Evolutionary conservation across 2,329 filamentous ascomycete genomes (phyloP), one percentile per base, ranked within the genome.

Genomic region (Aspergillus terreus): DNA sequence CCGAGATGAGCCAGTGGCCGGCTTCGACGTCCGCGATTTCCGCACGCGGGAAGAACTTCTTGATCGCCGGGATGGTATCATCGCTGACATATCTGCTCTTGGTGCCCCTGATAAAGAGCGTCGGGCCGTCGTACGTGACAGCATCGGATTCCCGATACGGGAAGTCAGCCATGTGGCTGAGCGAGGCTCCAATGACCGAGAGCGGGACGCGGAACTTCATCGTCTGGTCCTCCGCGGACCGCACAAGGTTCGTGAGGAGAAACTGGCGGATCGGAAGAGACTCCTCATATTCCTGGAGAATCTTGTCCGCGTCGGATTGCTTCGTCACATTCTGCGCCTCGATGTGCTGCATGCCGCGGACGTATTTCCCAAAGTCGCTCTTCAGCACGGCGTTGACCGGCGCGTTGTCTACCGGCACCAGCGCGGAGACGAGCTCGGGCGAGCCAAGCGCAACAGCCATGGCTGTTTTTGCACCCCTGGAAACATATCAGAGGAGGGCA

Each of bases 371-470:
- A 67, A 97, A 97, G 64, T 87, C 83, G 56, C 81, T 83, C 56
- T 82, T 81, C 3, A 97, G 78, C 0, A 82, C 80, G 12, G 87
- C 88, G 67, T 95, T 90, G 7, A 95, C 80, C 2, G 92, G 92
- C 4, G 92, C 90, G 67, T 97, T 97, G 75, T 97, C 92, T 11
- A 97, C 91, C 1, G 90, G 81, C 25, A 96, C 81, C 47, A 97
- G 76, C 61, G 86, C 83, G 14, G 80, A 77, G 52, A 96, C 79
- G 2, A 84, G 74, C 5, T 82, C 75, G 0, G 90, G 89, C 1
- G 83, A 79, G 41, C 81, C 77, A 33, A 97, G 81, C 3, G 90
- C 90, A 52, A 96, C 77, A 0, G 87, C 79, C 92, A 97, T 96
- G 61, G 90, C 90, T 2, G 87, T 85, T 76, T 97, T 97, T 44